Conservation (phyloP, 2,329 filamentous ascomycete species). For the Penicillium janthinellum region DNA sequence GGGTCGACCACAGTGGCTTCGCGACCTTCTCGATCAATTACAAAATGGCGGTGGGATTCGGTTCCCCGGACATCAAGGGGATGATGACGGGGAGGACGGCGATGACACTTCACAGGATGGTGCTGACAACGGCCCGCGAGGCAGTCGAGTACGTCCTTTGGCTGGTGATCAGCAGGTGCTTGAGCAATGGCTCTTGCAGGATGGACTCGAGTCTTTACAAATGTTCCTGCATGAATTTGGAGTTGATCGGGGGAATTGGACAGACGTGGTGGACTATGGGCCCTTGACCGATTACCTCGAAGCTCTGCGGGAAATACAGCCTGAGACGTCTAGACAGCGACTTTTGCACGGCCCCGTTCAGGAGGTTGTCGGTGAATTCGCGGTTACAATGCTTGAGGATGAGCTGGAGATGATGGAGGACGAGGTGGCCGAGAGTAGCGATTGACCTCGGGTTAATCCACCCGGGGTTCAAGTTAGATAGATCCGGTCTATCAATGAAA, state of each 20-base stretch:
- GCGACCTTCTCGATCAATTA: conserved; percentile 40
- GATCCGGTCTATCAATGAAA: not conserved
- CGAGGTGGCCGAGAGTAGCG: conserved; percentile 17
- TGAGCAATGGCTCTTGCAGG: conserved; percentile 37
- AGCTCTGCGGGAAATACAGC: conserved; percentile 30
- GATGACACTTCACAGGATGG: conserved; percentile 16
- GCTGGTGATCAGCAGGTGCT: conserved; percentile 32
- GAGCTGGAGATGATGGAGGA: conserved; percentile 40
- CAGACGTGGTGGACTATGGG: conserved; percentile 37
- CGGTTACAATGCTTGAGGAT: conserved; percentile 39
- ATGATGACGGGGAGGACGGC: conserved; percentile 20
- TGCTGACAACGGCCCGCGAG: conserved; percentile 11
- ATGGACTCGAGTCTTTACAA: conserved; percentile 38
- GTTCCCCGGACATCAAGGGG: conserved; percentile 27
- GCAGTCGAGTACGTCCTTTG: conserved; percentile 23
- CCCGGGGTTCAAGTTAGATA: not conserved
- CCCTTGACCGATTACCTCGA: conserved; percentile 42
- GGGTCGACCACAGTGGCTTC: conserved; percentile 39
- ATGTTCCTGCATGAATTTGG: conserved; percentile 43
- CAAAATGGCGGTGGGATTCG: conserved; percentile 33
- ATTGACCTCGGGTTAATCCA: not conserved
- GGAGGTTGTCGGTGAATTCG: conserved; percentile 38
- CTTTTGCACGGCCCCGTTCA: conserved; percentile 36
- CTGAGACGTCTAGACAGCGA: conserved; percentile 27
- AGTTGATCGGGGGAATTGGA: conserved; percentile 47